Conservation (phyloP, 257 asterid species). For the Penstemon barbatus region DNA sequence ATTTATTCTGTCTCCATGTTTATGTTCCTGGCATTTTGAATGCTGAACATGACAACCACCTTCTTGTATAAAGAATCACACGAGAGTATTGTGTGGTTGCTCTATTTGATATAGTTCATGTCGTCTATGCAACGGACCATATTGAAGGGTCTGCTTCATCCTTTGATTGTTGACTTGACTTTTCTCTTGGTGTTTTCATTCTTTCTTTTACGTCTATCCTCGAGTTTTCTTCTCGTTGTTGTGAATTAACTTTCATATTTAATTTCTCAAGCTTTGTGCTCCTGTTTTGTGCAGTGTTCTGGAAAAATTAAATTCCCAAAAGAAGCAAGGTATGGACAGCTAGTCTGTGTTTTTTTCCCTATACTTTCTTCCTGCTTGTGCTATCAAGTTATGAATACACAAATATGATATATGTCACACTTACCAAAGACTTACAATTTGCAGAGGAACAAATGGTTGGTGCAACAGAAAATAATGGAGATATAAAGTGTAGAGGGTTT, state of each 20-base stretch:
- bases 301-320: conserved; percentile 27
- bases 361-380: conserved; percentile 19
- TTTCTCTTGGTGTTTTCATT: not conserved
- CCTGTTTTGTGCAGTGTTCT: conserved; percentile 45
- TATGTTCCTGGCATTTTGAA: too few relatives aligned
- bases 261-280: conserved; percentile 36
- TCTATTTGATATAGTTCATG: too few relatives aligned
- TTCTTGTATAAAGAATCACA: too few relatives aligned
- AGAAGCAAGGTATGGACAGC: conserved; percentile 45
- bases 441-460: conserved; percentile 31
- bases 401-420: not conserved
- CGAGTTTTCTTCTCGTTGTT: not conserved
- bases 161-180: not conserved
- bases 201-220: conserved; percentile 2
- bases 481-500: conserved; percentile 26
- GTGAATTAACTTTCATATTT: conserved; percentile 7
- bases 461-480: conserved; percentile 28
- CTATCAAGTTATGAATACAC: not conserved
- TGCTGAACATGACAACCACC: too few relatives aligned
- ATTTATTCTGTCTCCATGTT: not conserved
- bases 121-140: too few relatives aligned
- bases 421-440: conserved; percentile 3
- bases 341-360: conserved; percentile 1
- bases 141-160: not conserved
- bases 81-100: too few relatives aligned